phyloP scores from a whole-genome alignment of 2,329 filamentous ascomycete genomes.

The Fusarium lateritium region DNA sequence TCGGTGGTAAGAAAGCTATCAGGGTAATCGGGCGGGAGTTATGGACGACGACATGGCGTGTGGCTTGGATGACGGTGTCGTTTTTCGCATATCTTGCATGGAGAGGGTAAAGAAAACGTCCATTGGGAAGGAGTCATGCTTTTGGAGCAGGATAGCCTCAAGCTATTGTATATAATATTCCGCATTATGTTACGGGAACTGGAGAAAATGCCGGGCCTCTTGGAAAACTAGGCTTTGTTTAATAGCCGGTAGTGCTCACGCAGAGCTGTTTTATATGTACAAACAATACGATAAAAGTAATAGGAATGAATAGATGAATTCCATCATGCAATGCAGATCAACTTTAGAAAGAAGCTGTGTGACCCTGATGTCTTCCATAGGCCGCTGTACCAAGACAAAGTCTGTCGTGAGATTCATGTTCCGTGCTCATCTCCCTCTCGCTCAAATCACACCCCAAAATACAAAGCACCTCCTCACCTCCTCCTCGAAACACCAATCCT shows the following conservation, averaged over 20 bases:
- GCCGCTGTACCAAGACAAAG: not conserved
- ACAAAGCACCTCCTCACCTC: slow-evolving; percentile 16
- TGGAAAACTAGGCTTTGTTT: slow-evolving; percentile 22
- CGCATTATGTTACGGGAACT: not conserved
- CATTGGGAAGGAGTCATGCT: slow-evolving; percentile 1
- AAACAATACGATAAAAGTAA: slow-evolving; percentile 27
- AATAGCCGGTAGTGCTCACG: slow-evolving; percentile 27
- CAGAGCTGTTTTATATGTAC: slow-evolving; percentile 37
- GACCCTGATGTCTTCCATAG: not conserved
- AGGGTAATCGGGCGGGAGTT: slow-evolving; percentile 72
- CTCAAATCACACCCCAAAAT: not conserved
- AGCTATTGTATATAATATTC: slow-evolving; percentile 26
- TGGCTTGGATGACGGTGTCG: slow-evolving; percentile 73
- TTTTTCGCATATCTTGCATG: slow-evolving; percentile 78
- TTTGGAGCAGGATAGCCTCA: not conserved
- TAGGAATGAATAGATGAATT: slow-evolving; percentile 17
- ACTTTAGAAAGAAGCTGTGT: not conserved
- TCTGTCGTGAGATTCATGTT: not conserved
- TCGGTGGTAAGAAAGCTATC: slow-evolving; percentile 54
- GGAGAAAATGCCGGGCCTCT: not conserved
- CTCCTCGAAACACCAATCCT: slow-evolving; percentile 55
- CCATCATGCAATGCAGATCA: slow-evolving; percentile 4
- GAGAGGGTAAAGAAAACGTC: slow-evolving; percentile 61
- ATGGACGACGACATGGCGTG: slow-evolving; percentile 71
- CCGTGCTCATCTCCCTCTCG: not conserved